Evolutionary conservation across 331 rosid species (phyloP).

Genomic region (Prunus yedoensis): DNA sequence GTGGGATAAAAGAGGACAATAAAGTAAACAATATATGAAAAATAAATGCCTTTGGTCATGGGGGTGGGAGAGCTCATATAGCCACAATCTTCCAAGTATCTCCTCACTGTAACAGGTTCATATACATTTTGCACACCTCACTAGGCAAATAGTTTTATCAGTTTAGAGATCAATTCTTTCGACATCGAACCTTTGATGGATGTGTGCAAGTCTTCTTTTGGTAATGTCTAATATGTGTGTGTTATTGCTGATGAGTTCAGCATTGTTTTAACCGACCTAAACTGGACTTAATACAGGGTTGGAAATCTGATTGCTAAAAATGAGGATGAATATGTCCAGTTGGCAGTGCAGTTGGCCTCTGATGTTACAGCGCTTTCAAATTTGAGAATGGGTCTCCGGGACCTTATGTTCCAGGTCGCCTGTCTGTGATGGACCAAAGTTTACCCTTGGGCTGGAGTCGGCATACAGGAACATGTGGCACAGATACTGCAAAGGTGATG

Average conservation of each 20-base stretch:
- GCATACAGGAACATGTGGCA: constrained; percentile 79
- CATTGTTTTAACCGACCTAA: background rate
- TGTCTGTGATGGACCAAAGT: constrained; percentile 79
- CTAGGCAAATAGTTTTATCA: background rate
- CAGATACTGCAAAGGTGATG: constrained; percentile 86
- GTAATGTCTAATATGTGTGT: background rate
- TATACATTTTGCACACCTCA: background rate
- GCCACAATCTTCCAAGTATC: background rate
- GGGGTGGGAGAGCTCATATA: background rate
- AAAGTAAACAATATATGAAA: background rate
- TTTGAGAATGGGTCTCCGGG: constrained; percentile 78
- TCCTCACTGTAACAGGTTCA: background rate
- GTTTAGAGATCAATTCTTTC: constrained; percentile 1
- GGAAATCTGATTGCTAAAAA: constrained; percentile 64
- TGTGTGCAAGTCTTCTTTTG: background rate
- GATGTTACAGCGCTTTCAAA: constrained; percentile 72
- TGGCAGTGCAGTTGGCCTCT: constrained; percentile 83
- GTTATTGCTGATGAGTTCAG: background rate
- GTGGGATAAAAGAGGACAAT: background rate
- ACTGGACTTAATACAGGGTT: constrained; percentile 48
- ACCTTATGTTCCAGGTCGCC: constrained; percentile 86
- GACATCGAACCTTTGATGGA: background rate
- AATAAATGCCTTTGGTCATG: background rate
- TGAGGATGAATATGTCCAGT: constrained; percentile 83
- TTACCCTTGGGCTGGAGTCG: constrained; percentile 66